Evolutionary conservation across 768 basidiomycete species (phyloP).

Genomic region (Lyophyllum semitale): DNA sequence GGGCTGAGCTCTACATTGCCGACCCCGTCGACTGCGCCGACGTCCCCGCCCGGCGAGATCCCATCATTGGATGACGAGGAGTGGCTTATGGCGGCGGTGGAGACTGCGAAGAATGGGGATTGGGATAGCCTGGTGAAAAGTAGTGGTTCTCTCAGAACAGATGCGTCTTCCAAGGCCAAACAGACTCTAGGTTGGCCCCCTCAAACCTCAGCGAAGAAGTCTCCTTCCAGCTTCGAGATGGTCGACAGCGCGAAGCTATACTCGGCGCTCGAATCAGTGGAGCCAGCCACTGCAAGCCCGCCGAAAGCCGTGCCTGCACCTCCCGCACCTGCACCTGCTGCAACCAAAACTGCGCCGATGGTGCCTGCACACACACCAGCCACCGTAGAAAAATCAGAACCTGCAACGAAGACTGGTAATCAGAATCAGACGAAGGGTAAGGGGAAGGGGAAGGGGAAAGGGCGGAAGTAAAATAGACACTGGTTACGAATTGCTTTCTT

Average conservation of each 20-base stretch:
- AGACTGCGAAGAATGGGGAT: conserved; percentile 22
- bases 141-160: conserved; percentile 5
- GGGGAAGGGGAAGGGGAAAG: conserved; percentile 21
- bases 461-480: conserved; percentile 11
- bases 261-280: conserved; percentile 17
- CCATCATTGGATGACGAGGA: conserved; percentile 26
- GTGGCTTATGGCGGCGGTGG: conserved; percentile 25
- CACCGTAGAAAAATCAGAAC: conserved; percentile 15
- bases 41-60: conserved; percentile 26
- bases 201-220: conserved; percentile 5
- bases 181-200: conserved; percentile 3
- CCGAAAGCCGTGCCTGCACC: conserved; percentile 9
- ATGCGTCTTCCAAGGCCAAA: conserved; percentile 2
- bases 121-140: conserved; percentile 12
- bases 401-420: conserved; percentile 13
- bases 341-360: conserved; percentile 4
- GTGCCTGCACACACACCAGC: conserved; percentile 1
- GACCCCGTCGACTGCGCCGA: conserved; percentile 29
- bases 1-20: conserved; percentile 23
- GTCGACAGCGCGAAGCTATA: conserved; percentile 18
- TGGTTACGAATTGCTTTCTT: conserved; percentile 14
- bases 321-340: conserved; percentile 3
- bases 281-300: conserved; percentile 6
- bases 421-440: conserved; percentile 20
- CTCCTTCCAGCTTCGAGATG: conserved; percentile 6